Base-by-base conservation (phyloP, 805 yeast genomes). In the Candida insectorum region DNA sequence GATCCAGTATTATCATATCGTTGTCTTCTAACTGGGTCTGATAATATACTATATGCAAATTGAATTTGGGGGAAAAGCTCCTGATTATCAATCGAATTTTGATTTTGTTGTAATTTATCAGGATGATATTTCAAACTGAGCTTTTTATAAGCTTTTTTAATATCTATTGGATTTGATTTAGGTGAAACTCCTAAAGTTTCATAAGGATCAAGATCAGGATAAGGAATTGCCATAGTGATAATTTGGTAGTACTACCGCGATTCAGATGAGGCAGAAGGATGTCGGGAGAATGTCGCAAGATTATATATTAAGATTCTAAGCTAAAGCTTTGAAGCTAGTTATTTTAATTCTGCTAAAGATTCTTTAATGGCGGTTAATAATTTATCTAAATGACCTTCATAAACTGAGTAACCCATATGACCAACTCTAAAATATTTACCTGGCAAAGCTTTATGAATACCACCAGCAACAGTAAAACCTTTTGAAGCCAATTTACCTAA, bases 351-450 rank as follows among this genome's bases (percentile, higher is more conserved):
- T 5, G 37, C 15, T 24, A 55, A 44, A 7, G 59, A 36, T 29
- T 64, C 69, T 39, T 51, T 43, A 34, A 66, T 56, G 12, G 70
- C 66, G 11, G 39, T 47, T 15, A 55, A 38, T 28, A 65, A 52
- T 41, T 49, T 37, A 29, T 58, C 65, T 19, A 66, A 54, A 37
- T 66, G 71, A 28, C 69, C 71, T 33, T 54, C 62, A 40, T 62
- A 60, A n/a, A 66, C 59, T 29, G 88, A 73, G 39, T 78, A 80
- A 43, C 97, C 96, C 97, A 91, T 91, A 65, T 89, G 97, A 22
- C 97, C 97, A 39, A 89, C 79, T 62, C 97, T 77, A 69, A 91
- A 85, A 66, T 89, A 89, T 58, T 82, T 80, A 39, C 83, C 74
- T 29, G 77, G 81, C 49, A 87, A 77, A 16, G 79, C 86, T 59